Evolutionary conservation across 1,139 yeast species (phyloP).

Genomic region (Blastobotrys buckinghamii): DNA sequence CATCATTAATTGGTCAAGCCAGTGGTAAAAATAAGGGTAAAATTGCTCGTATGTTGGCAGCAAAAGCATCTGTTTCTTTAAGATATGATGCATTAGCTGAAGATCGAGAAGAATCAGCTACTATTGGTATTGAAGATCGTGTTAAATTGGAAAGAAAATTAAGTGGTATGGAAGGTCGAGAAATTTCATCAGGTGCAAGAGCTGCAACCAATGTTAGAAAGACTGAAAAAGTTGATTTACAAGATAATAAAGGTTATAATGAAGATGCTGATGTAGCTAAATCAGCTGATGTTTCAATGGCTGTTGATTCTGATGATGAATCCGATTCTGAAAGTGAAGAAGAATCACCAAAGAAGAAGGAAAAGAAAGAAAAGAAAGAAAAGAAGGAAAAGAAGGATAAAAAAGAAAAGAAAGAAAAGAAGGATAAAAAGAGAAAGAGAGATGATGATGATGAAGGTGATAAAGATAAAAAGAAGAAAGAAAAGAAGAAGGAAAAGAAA

Average conservation of each 20-base stretch:
- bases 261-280: slow-evolving; percentile 48
- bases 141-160: slow-evolving; percentile 91
- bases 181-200: slow-evolving; percentile 31
- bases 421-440: slow-evolving; percentile 22
- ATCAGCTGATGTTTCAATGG: slow-evolving; percentile 15
- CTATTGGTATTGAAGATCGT: slow-evolving; percentile 86
- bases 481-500: slow-evolving; percentile 19
- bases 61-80: slow-evolving; percentile 93
- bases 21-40: slow-evolving; percentile 97
- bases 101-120: slow-evolving; percentile 87
- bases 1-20: slow-evolving; percentile 96
- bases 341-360: slow-evolving; percentile 25
- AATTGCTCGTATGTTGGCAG: slow-evolving; percentile 97
- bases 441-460: slow-evolving; percentile 21
- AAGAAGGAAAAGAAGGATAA: slow-evolving; percentile 21
- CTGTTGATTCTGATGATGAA: slow-evolving; percentile 25
- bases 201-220: slow-evolving; percentile 32
- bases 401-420: slow-evolving; percentile 18
- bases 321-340: slow-evolving; percentile 23
- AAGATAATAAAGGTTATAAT: slow-evolving; percentile 76
- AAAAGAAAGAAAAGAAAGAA: slow-evolving; percentile 23
- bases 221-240: slow-evolving; percentile 68
- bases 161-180: slow-evolving; percentile 92
- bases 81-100: slow-evolving; percentile 97
- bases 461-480: slow-evolving; percentile 16